A percentile compares a stretch with the other conserved stretches of the same genome.
Conservation (phyloP, 257 asterid species). For the Cruciata laevipes region DNA sequence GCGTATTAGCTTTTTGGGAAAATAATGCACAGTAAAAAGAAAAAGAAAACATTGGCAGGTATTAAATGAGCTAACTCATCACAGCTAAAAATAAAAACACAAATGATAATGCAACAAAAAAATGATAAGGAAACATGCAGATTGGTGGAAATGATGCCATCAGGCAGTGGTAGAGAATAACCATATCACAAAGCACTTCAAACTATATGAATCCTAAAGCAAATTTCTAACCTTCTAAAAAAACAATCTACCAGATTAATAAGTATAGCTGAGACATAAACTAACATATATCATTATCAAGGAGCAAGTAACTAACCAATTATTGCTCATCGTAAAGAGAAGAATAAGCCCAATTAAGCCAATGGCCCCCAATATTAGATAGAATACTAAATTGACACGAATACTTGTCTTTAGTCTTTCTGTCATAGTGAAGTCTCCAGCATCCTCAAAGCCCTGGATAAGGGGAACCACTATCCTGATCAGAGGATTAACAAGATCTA, state of each 20-base stretch:
- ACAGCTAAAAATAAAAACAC: background rate
- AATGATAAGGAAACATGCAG: background rate
- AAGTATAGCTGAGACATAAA: background rate
- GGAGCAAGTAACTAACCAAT: slow-evolving; percentile 54
- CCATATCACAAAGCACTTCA: background rate
- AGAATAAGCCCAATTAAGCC: slow-evolving; percentile 94
- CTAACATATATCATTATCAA: slow-evolving; percentile 5
- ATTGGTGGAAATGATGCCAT: background rate
- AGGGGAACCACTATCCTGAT: slow-evolving; percentile 97
- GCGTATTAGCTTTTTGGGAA: background rate
- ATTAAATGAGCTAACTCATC: background rate
- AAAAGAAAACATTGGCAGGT: background rate
- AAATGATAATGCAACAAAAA: background rate
- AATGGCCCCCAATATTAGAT: slow-evolving; percentile 74
- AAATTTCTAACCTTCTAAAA: background rate
- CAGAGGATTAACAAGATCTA: slow-evolving; percentile 18
- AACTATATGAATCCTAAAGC: background rate
- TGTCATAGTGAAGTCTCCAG: slow-evolving; percentile 84
- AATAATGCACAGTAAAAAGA: background rate
- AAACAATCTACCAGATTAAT: background rate
- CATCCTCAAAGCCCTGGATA: slow-evolving; percentile 97
- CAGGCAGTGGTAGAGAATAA: background rate
- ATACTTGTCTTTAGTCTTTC: slow-evolving; percentile 95
- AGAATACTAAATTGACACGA: slow-evolving; percentile 88
- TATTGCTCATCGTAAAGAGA: slow-evolving; percentile 63